Evolutionary conservation across 257 asterid species (phyloP).

Genomic region (Voacanga thouarsii): DNA sequence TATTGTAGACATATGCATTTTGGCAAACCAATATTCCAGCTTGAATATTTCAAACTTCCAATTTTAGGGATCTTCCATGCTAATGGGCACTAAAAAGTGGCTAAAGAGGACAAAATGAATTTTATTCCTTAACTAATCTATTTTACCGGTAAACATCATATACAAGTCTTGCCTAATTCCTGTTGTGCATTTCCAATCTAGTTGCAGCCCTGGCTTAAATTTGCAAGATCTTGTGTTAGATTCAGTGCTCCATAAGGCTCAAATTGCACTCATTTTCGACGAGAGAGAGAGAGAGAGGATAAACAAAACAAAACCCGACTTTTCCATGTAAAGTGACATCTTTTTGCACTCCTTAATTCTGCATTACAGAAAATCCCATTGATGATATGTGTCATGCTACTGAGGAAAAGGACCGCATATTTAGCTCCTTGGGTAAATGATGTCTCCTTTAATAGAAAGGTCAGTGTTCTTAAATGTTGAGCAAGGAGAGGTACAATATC

Average conservation of each 20-base stretch:
- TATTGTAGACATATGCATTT: neutral
- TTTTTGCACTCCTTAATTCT: neutral
- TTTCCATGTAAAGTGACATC: neutral
- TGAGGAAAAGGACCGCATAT: neutral
- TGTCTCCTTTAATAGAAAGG: neutral
- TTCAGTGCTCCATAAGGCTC: neutral
- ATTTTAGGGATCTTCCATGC: neutral
- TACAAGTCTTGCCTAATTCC: neutral
- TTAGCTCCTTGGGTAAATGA: neutral
- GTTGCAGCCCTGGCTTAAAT: neutral
- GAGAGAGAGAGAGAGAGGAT: too few species aligned
- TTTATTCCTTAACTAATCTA: too few species aligned
- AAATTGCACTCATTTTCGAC: neutral
- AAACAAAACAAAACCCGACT: neutral
- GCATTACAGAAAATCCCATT: neutral
- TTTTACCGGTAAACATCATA: neutral
- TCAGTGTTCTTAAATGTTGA: neutral
- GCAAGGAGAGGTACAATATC: neutral
- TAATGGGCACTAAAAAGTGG: neutral
- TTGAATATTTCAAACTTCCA: too few species aligned
- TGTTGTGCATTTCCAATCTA: neutral
- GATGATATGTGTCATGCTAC: neutral
- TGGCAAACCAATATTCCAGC: neutral
- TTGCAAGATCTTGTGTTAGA: neutral
- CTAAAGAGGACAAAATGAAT: too few species aligned